These are phyloP conservation scores for Prinsepia uniflora DNA, from an alignment of 306 rosid genomes.

Conservation along the genomic window DNA sequence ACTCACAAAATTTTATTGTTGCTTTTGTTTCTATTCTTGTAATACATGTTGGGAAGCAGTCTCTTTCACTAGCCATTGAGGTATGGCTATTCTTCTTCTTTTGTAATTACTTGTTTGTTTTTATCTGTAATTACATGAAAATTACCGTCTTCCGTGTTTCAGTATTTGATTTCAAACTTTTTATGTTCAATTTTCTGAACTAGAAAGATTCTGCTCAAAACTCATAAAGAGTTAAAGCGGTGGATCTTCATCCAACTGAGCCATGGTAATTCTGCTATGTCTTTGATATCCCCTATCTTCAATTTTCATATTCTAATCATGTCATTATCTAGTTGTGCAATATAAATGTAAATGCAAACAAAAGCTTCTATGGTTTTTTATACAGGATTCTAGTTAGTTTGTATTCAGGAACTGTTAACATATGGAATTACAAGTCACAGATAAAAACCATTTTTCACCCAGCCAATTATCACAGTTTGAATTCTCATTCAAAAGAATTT, in stretches of 20 bases:
- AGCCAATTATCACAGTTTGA: too few species aligned
- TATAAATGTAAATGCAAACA: not conserved
- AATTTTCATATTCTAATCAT: not conserved
- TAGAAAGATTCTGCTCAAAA: constrained; percentile 61
- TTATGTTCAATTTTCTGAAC: constrained; percentile 15
- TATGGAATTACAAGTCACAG: constrained; percentile 64
- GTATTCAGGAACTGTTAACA: constrained; percentile 54
- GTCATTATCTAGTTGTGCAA: not conserved
- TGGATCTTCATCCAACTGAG: constrained; percentile 71
- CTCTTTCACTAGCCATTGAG: constrained; percentile 45
- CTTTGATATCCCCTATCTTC: not conserved
- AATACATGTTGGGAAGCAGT: constrained; percentile 24
- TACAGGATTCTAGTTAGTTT: constrained; percentile 65
- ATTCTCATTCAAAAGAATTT: too few species aligned
- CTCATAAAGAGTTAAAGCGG: constrained; percentile 70
- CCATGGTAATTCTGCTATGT: constrained; percentile 56
- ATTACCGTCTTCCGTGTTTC: not conserved
- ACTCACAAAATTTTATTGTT: constrained; percentile 19
- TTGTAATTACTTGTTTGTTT: not conserved
- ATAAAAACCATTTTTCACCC: constrained; percentile 15
- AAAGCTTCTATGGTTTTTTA: constrained; percentile 10
- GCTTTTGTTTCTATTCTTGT: constrained; percentile 16
- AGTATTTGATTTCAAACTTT: not conserved
- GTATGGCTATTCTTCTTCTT: constrained; percentile 22
- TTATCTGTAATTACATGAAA: not conserved